Conservation (phyloP, 2,329 filamentous ascomycete species). For the Zymoseptoria passerinii region DNA sequence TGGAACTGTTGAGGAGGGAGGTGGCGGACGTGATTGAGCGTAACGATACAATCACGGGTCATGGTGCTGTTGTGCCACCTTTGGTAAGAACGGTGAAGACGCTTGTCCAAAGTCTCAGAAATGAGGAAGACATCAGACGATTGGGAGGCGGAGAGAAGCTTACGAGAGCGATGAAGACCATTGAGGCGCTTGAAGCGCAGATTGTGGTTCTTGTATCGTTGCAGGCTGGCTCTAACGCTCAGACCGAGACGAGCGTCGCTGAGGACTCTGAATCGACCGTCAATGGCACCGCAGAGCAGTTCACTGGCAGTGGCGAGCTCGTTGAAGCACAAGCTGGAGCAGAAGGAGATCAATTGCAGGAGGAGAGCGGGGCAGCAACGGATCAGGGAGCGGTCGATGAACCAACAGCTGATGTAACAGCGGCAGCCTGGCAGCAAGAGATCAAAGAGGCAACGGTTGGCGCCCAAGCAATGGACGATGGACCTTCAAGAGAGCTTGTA, state of each 20-base stretch:
- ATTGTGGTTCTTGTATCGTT: neutral
- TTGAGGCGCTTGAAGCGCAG: neutral
- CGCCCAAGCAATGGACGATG: neutral
- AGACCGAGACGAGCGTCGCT: no score
- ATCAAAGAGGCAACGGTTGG: neutral
- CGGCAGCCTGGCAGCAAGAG: neutral
- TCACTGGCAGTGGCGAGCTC: neutral
- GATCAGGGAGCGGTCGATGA: neutral
- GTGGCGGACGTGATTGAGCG: neutral
- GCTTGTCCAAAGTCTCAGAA: neutral
- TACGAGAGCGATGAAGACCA: neutral
- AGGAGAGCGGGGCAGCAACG: neutral
- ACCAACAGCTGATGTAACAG: neutral
- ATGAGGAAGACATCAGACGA: neutral
- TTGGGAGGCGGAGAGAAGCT: neutral
- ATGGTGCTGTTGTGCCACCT: neutral
- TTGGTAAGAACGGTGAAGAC: neutral
- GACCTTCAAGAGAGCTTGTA: neutral
- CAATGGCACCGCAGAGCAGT: neutral
- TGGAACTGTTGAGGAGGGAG: slow-evolving; percentile 1
- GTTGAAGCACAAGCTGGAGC: neutral
- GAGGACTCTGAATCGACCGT: no score
- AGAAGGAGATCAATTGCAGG: neutral
- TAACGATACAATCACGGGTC: no score
- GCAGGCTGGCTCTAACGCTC: neutral